These are phyloP conservation scores for Podospora comata DNA, from an alignment of 495 filamentous ascomycete species.

Conservation along the genomic window DNA sequence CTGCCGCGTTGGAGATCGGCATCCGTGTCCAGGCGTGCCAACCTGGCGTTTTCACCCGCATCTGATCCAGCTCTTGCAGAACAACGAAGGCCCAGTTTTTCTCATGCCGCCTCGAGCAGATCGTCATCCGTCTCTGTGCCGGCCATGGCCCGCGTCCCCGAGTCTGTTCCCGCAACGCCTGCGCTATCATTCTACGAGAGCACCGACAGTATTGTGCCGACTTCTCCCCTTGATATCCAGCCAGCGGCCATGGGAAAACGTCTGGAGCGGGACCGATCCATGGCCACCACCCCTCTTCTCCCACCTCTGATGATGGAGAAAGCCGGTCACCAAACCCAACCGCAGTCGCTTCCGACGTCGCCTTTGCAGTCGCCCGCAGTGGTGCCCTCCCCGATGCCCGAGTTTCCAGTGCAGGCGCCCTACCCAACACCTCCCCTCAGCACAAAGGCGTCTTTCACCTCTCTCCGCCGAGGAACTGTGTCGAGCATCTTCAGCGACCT, in stretches of 20 bases:
- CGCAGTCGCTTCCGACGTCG: slow-evolving; percentile 56
- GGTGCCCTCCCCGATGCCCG: slow-evolving; percentile 29
- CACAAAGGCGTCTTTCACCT: slow-evolving; percentile 72
- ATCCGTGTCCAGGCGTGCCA: slow-evolving; percentile 50
- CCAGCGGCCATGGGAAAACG: slow-evolving; percentile 50
- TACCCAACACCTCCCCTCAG: slow-evolving; percentile 76
- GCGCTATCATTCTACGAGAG: slow-evolving; percentile 64
- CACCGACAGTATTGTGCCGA: slow-evolving; percentile 42
- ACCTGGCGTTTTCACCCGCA: slow-evolving; percentile 44
- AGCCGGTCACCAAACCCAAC: slow-evolving; percentile 27
- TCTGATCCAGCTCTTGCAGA: slow-evolving; percentile 46
- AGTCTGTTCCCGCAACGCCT: slow-evolving; percentile 61
- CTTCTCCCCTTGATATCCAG: slow-evolving; percentile 55
- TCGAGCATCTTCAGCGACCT: slow-evolving; percentile 37
- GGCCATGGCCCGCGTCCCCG: slow-evolving; percentile 47
- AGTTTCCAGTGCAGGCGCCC: slow-evolving; percentile 29
- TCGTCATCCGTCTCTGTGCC: slow-evolving; percentile 65
- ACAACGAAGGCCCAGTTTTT: slow-evolving; percentile 38
- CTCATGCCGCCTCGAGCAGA: slow-evolving; percentile 56
- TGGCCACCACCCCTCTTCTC: slow-evolving; percentile 75
- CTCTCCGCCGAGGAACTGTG: slow-evolving; percentile 55
- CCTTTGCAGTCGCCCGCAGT: slow-evolving; percentile 80
- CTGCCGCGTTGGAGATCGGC: slow-evolving; percentile 65
- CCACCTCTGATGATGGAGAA: slow-evolving; percentile 69
- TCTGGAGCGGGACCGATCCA: slow-evolving; percentile 57